Percentiles rank a stretch among this genome's conserved stretches.
Evolutionary conservation across 2,329 filamentous ascomycete genomes (phyloP).

Genomic region (Hypocreales sp.): DNA sequence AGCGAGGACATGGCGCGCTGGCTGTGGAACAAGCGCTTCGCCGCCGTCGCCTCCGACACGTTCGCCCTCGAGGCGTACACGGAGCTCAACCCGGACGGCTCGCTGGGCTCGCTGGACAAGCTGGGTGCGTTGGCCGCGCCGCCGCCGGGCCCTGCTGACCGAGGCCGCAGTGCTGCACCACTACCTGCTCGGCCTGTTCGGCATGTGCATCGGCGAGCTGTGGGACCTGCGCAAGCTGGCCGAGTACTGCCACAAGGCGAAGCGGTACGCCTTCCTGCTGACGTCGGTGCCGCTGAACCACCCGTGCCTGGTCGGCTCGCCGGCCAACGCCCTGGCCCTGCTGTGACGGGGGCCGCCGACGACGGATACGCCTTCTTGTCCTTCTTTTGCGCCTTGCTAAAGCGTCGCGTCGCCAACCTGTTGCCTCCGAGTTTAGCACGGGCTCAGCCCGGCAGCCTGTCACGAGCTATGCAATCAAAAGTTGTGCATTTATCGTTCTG

Average conservation of each 20-base stretch:
- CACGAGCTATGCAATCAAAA: too few species aligned
- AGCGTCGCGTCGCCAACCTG: too few species aligned
- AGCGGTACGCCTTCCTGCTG: conserved; percentile 45
- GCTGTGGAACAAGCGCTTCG: conserved; percentile 55
- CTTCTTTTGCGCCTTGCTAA: too few species aligned
- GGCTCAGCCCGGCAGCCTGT: too few species aligned
- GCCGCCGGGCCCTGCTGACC: too few species aligned
- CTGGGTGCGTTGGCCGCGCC: conserved; percentile 27
- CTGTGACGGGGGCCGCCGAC: too few species aligned
- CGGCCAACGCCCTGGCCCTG: conserved; percentile 31
- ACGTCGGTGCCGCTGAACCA: conserved; percentile 44
- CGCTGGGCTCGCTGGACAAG: conserved; percentile 12
- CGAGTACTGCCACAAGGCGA: conserved; percentile 32
- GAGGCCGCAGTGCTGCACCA: conserved; percentile 25
- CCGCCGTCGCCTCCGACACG: conserved; percentile 47
- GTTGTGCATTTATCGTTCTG: too few species aligned
- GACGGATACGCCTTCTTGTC: too few species aligned
- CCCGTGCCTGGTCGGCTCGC: conserved; percentile 31
- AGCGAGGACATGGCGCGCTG: conserved; percentile 40
- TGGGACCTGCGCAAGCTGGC: conserved; percentile 39
- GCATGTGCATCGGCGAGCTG: conserved; percentile 38
- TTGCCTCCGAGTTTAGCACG: too few species aligned
- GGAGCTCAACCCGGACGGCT: conserved; percentile 27
- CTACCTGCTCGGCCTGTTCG: conserved; percentile 33
- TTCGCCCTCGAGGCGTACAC: conserved; percentile 50